These are phyloP conservation scores for Globisporangium camurandrum DNA, from an alignment of 352 stramenopile species.

Conservation along the genomic window DNA sequence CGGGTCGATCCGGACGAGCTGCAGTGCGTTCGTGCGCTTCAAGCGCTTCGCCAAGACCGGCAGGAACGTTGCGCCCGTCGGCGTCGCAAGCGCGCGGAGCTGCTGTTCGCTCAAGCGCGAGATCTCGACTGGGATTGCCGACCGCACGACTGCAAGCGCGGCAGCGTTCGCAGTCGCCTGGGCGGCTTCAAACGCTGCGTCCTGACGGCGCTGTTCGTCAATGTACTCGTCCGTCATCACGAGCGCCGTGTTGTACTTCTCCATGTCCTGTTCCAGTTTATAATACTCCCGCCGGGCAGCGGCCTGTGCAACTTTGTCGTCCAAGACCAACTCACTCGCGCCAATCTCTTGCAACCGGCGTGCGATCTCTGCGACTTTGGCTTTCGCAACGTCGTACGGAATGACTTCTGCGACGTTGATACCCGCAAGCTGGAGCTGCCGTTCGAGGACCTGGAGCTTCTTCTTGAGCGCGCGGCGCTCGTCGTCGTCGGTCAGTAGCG, in stretches of 20 bases:
- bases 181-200: constrained; percentile 67
- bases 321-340: constrained; percentile 49
- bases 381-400: constrained; percentile 77
- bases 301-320: constrained; percentile 33
- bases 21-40: constrained; percentile 86
- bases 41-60: constrained; percentile 69
- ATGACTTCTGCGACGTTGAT: constrained; percentile 86
- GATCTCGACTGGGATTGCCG: constrained; percentile 78
- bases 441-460: constrained; percentile 64
- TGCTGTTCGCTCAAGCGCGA: constrained; percentile 69
- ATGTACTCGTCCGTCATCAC: constrained; percentile 87
- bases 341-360: constrained; percentile 79
- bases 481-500: constrained; percentile 23
- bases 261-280: constrained; percentile 86
- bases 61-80: constrained; percentile 55
- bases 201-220: constrained; percentile 55
- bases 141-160: constrained; percentile 49
- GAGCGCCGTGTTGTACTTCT: constrained; percentile 87
- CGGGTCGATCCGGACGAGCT: constrained; percentile 68
- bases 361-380: constrained; percentile 72
- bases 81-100: constrained; percentile 40
- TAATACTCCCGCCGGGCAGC: constrained; percentile 81
- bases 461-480: constrained; percentile 51
- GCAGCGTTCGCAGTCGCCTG: constrained; percentile 41
- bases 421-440: constrained; percentile 63